A percentile compares a stretch with the other conserved stretches of the same genome.
Conservation (phyloP, 306 rosid species). For the Notholithocarpus densiflorus region DNA sequence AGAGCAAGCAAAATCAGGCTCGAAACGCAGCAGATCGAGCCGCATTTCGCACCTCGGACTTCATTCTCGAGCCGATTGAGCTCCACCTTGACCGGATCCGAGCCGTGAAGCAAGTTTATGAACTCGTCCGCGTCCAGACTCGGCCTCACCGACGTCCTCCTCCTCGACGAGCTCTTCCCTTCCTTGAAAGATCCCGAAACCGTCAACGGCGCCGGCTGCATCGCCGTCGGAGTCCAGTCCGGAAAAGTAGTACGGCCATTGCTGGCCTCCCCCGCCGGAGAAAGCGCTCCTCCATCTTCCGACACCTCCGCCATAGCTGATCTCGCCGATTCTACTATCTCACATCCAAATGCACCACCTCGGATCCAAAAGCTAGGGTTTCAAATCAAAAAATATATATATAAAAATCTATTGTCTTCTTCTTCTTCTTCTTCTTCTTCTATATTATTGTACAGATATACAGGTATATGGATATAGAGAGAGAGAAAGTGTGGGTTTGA, state of each 20-base stretch:
- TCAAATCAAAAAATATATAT: constrained; percentile 22
- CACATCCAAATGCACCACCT: constrained; percentile 65
- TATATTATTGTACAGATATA: not conserved
- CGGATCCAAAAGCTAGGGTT: constrained; percentile 62
- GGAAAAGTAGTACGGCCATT: not conserved
- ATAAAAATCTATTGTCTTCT: not conserved
- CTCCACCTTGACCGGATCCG: constrained; percentile 99
- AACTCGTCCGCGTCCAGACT: constrained; percentile 96
- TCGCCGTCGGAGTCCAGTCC: constrained; percentile 22
- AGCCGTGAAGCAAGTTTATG: constrained; percentile 84
- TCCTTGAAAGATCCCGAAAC: constrained; percentile 92
- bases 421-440: too few relatives aligned
- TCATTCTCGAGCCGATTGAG: constrained; percentile 98
- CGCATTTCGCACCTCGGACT: constrained; percentile 90
- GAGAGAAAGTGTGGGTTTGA: constrained; percentile 25
- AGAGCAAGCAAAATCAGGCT: constrained; percentile 34
- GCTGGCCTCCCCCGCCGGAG: constrained; percentile 22
- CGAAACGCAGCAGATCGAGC: constrained; percentile 68
- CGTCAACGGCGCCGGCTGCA: constrained; percentile 49
- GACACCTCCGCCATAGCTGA: constrained; percentile 87
- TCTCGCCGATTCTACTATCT: constrained; percentile 44
- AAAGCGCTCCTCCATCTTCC: constrained; percentile 51
- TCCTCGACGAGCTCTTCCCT: constrained; percentile 78
- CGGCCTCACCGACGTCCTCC: constrained; percentile 72
- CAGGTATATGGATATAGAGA: constrained; percentile 8